Base-by-base conservation (phyloP, 2,329 filamentous ascomycete genomes). In the Fusarium cicatricum region DNA sequence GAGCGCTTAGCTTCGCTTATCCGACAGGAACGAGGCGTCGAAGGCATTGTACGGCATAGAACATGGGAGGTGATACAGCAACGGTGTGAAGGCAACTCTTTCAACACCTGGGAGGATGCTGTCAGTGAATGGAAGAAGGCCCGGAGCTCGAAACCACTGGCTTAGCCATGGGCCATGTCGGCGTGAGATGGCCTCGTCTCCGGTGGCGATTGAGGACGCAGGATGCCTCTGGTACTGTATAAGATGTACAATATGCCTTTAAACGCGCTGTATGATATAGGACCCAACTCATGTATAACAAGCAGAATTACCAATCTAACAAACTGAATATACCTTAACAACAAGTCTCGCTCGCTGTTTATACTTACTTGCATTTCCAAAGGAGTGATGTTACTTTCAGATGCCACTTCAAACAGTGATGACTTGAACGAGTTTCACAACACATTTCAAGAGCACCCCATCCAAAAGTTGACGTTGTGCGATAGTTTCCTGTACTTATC, bases 31-130 rank as follows among this genome's bases (percentile, higher is more conserved):
- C 83, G 86, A 68, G 84, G 85, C 33, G 85, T 96, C 14, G 91
- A 96, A 76, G 82, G 80, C 52, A 95, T 96, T 49, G 85, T 99
- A 45, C 83, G 95, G 62, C 82, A 84, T 44, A 84, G 92, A 72
- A 96, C 90, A 1, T 98, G 95, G 94, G 81, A 82, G 1, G 72
- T 96, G 21, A 82, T 97, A 3, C 83, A 82, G 34, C 90, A 93
- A 69, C 82, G 92, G 64, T 98, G 95, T 71, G 84, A 80, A 71
- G 84, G 80, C 10, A 83, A 82, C 41, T 76, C 79, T 33, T 79
- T 78, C 2, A 77, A 79, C 36, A 81, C 78, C 14, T 91, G 88
- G 82, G 87, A 92, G 69, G 80, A 83, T 54, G 88, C 86, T 2
- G 71, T 91, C 40, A 81, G 84, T 59, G 75, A 74, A 32, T 92